Evolutionary conservation across 2,329 filamentous ascomycete species (phyloP).

Genomic region (Fusarium guadeloupense): DNA sequence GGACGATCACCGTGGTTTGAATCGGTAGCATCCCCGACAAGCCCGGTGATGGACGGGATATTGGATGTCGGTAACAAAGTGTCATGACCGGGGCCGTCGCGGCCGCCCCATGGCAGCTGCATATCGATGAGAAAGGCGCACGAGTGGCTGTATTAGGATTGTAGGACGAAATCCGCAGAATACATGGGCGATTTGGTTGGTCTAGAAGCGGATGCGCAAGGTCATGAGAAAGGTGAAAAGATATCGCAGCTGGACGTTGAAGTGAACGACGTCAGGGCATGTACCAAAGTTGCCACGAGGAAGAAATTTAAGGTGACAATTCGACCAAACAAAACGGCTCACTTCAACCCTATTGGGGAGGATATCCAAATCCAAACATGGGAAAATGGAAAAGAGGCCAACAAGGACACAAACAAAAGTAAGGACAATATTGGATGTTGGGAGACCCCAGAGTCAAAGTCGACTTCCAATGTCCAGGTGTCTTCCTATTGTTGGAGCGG

Average conservation of each 20-base stretch:
- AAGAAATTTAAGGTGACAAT: constrained; percentile 10
- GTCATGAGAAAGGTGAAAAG: constrained; percentile 37
- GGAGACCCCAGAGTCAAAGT: constrained; percentile 20
- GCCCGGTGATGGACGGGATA: constrained; percentile 48
- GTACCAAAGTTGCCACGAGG: constrained; percentile 22
- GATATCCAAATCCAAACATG: constrained; percentile 23
- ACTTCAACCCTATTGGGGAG: constrained; percentile 19
- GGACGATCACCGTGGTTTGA: constrained; percentile 40
- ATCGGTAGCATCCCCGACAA: constrained; percentile 41
- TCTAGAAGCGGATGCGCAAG: constrained; percentile 32
- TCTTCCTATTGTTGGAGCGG: constrained; percentile 35
- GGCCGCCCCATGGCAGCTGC: constrained; percentile 52
- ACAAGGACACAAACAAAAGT: constrained; percentile 23
- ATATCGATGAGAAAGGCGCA: constrained; percentile 43
- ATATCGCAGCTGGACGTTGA: constrained; percentile 1
- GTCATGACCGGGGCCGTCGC: constrained; percentile 45
- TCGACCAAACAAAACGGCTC: constrained; percentile 17
- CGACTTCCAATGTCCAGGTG: constrained; percentile 42
- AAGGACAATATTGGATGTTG: constrained; percentile 12
- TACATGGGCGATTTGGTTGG: constrained; percentile 33
- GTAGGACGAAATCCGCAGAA: constrained; percentile 25
- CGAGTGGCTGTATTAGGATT: constrained; percentile 29
- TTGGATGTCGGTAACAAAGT: constrained; percentile 49
- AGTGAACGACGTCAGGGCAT: constrained; percentile 30
- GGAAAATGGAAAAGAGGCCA: constrained; percentile 27